Base-by-base conservation (phyloP, 2,329 filamentous ascomycete species). In the Penicillium sp. region DNA sequence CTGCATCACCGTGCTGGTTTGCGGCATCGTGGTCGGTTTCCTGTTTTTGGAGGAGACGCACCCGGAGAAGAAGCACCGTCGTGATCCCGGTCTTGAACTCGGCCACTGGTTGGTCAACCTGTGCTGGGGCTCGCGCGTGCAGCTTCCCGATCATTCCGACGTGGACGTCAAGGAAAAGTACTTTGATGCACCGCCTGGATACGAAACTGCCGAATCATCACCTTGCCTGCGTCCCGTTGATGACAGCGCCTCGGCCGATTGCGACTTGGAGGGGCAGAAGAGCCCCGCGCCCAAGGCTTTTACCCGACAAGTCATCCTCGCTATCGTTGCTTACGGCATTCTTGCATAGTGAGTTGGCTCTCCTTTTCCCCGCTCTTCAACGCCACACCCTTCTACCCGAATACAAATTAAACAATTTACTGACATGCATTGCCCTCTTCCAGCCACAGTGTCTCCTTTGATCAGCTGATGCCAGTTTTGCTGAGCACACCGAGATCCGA, bases 1-100 rank as follows among this genome's bases (percentile, higher is more conserved):
- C 65, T 96, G 92, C 75, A 88, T 91, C 33, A 79, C 80, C n/a
- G 86, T 94, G 17, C 88, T 96, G 10, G 77, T 88, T 40, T 80
- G 89, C 61, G 91, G 92, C 19, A 87, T 96, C 47, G 72, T 88
- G 4, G 83, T 94, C 53, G 93, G 93, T 19, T 80, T 95, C 54
- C 77, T 97, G 21, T 97, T 96, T 71, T 81, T 99, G 55, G 92
- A 99, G 72, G 94, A 99, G 78, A 97, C 94, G 1, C 94, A 99
- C 71, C 84, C 87, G 50, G 86, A 90, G 72, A 89, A 89, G 79
- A 96, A 90, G 78, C 75, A 86, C 64, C 82, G 87, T 56, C 85
- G 84, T 45, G 94, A 99, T 73, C 80, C 84, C 37, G 93, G 93
- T 6, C 76, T 89, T 15, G 89, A 93, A 71, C 70, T 91, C 23